Evolutionary conservation across 768 basidiomycete genomes (phyloP).

Genomic region (Lactarius evosmus): DNA sequence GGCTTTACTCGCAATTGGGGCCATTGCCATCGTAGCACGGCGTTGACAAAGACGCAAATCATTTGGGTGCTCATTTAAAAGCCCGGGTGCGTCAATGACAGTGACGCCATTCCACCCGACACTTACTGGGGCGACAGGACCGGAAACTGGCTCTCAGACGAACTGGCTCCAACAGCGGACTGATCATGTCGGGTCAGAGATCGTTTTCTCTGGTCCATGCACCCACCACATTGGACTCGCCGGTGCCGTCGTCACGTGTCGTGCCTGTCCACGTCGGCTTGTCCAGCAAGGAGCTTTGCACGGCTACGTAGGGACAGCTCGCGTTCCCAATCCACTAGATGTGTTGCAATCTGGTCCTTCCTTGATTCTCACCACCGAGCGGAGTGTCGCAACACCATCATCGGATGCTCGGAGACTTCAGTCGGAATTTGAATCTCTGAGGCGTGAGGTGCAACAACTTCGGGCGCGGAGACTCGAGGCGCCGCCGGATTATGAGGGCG

Average conservation of each 20-base stretch:
- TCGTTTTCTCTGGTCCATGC: not conserved
- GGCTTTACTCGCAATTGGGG: not conserved
- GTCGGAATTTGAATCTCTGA: constrained; percentile 33
- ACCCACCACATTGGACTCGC: not conserved
- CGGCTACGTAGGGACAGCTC: constrained; percentile 6
- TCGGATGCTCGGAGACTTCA: constrained; percentile 1
- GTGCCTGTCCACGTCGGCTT: constrained; percentile 2
- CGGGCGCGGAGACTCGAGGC: constrained; percentile 29
- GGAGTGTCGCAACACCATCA: not conserved
- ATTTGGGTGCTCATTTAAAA: not conserved
- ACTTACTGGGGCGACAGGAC: not conserved
- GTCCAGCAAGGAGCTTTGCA: constrained; percentile 21
- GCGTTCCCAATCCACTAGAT: not conserved
- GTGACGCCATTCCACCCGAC: constrained; percentile 8
- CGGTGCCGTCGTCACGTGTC: not conserved
- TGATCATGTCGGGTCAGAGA: not conserved
- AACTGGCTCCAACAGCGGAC: not conserved
- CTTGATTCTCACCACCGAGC: not conserved
- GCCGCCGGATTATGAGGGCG: constrained; percentile 30
- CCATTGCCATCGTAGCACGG: not conserved
- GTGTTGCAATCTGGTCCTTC: not conserved
- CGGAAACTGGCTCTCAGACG: not conserved
- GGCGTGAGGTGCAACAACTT: constrained; percentile 31
- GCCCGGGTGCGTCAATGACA: not conserved
- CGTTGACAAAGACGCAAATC: constrained; percentile 11